These are phyloP conservation scores for Penicillium sp. DNA, from an alignment of 2,329 filamentous ascomycete genomes.

Conservation along the genomic window DNA sequence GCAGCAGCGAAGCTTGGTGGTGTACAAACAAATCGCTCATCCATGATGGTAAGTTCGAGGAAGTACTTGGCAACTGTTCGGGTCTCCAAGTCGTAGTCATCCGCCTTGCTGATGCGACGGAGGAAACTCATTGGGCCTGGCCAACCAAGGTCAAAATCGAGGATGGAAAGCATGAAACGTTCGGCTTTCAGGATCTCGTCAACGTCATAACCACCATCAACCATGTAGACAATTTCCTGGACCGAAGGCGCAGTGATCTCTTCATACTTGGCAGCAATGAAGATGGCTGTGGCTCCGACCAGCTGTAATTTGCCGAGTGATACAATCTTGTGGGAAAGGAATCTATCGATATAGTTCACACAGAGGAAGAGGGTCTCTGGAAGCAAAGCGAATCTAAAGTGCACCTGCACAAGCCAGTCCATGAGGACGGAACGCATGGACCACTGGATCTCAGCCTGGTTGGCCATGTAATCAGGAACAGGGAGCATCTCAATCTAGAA, in stretches of 20 bases:
- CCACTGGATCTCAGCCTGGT: conserved; percentile 97
- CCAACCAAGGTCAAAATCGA: conserved; percentile 94
- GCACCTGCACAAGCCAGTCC: conserved; percentile 98
- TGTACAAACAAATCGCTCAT: conserved; percentile 92
- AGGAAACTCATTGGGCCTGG: conserved; percentile 99
- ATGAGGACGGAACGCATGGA: conserved; percentile 97
- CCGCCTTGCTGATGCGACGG: conserved; percentile 94
- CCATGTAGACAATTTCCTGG: conserved; percentile 97
- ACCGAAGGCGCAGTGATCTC: conserved; percentile 98
- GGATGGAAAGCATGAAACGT: conserved; percentile 96
- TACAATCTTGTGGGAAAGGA: conserved; percentile 91
- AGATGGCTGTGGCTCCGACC: conserved; percentile 92
- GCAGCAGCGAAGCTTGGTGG: conserved; percentile 90
- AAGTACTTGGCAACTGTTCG: conserved; percentile 97
- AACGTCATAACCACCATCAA: conserved; percentile 83
- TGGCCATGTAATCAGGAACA: conserved; percentile 93
- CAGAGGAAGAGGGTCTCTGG: conserved; percentile 94
- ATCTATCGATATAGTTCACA: conserved; percentile 97
- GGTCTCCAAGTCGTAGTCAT: conserved; percentile 95
- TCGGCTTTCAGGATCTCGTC: conserved; percentile 98
- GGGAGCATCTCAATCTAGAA: conserved; percentile 76
- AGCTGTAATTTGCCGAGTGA: conserved; percentile 94
- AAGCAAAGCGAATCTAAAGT: conserved; percentile 85
- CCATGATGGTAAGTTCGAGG: conserved; percentile 94
- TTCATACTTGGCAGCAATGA: conserved; percentile 96